Base-by-base conservation (phyloP, 2,329 filamentous ascomycete genomes). In the Penicillium freii region DNA sequence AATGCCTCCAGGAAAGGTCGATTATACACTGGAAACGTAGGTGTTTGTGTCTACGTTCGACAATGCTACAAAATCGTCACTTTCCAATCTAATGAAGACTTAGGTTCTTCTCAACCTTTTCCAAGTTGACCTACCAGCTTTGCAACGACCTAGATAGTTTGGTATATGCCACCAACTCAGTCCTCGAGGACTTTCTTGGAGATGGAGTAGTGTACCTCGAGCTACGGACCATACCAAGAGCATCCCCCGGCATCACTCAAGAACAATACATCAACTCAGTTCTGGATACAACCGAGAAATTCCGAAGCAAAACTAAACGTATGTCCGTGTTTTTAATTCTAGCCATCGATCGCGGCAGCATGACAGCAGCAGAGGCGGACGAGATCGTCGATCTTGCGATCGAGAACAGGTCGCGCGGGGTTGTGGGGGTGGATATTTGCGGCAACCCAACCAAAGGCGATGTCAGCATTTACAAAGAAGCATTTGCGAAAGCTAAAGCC, bases 161-260 rank as follows among this genome's bases (percentile, higher is more conserved):
- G 47, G 77, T 75, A 40, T 81, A 84, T 65, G 84, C 88, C 27
- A 91, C 89, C 1, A 77, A 75, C 42, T 81, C 83, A 5, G 89
- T 92, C 44, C 79, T 91, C 7, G 59, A 76, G 21, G 82, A 86
- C 65, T 95, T 94, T 67, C 78, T 82, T 50, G 71, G 73, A 27
- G 90, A 94, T 68, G 88, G 89, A 36, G 87, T 93, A 17, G 80
- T 84, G 55, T 93, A 94, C 69, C 81, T 92, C 13, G 91, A 95
- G 71, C 82, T 94, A 25, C 85, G 91, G 43, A 93, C 90, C 0
- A 94, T 90, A 1, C 91, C 91, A 1, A 84, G 91, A 52, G 80
- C 82, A 2, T 83, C 87, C 34, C 78, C 81, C 3, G 69, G 74
- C 15, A 75, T 90, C 39, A 83, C 85, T 25, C 85, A 86, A 61